A percentile compares a stretch with the other conserved stretches of the same genome.
Evolutionary conservation across 2,329 filamentous ascomycete species (phyloP).

Genomic region (Chaetomiaceae sp.): DNA sequence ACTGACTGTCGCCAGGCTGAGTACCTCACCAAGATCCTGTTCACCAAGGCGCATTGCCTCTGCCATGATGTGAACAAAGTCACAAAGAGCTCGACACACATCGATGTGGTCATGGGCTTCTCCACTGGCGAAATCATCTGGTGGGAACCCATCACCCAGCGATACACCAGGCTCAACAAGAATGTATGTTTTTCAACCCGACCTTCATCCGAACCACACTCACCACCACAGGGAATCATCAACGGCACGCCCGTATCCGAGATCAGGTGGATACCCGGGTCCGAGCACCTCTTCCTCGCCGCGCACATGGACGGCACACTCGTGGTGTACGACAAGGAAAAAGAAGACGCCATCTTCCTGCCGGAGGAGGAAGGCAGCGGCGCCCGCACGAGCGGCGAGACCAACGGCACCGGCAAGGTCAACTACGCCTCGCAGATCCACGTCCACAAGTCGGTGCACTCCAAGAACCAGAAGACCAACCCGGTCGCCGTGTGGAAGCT

Average conservation of each 20-base stretch:
- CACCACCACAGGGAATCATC: slow-evolving; percentile 63
- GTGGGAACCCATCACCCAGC: slow-evolving; percentile 96
- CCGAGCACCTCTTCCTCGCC: slow-evolving; percentile 86
- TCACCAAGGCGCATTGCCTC: slow-evolving; percentile 91
- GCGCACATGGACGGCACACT: slow-evolving; percentile 87
- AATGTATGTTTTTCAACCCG: slow-evolving; percentile 52
- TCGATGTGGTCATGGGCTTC: slow-evolving; percentile 92
- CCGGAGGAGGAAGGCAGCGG: slow-evolving; percentile 61
- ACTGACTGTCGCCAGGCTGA: slow-evolving; percentile 56
- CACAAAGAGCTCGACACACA: slow-evolving; percentile 71
- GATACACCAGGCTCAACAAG: slow-evolving; percentile 93
- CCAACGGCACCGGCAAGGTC: slow-evolving; percentile 30
- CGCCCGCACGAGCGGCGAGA: slow-evolving; percentile 44
- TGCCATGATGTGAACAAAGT: slow-evolving; percentile 87
- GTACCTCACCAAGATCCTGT: slow-evolving; percentile 89
- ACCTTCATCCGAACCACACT: slow-evolving; percentile 13
- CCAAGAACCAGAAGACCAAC: slow-evolving; percentile 87
- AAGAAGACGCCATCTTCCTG: slow-evolving; percentile 76
- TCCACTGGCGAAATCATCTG: slow-evolving; percentile 96
- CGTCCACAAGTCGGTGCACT: slow-evolving; percentile 86
- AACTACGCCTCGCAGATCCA: slow-evolving; percentile 50
- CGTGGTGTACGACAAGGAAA: slow-evolving; percentile 95
- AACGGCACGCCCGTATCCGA: slow-evolving; percentile 79
- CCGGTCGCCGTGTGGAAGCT: slow-evolving; percentile 90
- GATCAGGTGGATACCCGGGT: slow-evolving; percentile 89